Conservation (phyloP, 2,329 filamentous ascomycete species). For the Biscogniauxia marginata region DNA sequence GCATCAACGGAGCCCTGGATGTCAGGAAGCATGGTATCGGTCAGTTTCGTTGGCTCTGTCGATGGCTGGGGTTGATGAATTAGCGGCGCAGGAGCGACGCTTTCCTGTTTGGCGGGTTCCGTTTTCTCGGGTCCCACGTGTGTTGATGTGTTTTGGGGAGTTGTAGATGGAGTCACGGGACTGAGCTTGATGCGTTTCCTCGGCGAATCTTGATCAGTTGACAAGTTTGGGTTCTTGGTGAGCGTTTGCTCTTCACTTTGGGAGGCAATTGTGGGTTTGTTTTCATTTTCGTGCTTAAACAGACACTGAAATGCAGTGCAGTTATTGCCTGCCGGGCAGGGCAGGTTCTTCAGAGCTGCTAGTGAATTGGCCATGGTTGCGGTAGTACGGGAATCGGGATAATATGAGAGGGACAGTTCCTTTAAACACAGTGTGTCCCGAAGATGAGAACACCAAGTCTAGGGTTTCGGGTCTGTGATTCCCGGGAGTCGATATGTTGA, state of each 20-base stretch:
- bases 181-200: slow-evolving; percentile 29
- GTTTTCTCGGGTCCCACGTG: background rate
- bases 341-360: slow-evolving; percentile 45
- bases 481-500: background rate
- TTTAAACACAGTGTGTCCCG: background rate
- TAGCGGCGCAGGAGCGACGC: background rate
- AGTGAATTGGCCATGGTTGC: slow-evolving; percentile 28
- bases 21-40: background rate
- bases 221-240: slow-evolving; percentile 2
- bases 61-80: slow-evolving; percentile 1
- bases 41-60: background rate
- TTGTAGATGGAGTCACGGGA: slow-evolving; percentile 7
- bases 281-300: slow-evolving; percentile 44
- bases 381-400: slow-evolving; percentile 2
- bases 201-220: slow-evolving; percentile 17
- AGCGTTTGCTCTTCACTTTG: slow-evolving; percentile 3
- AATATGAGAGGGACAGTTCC: background rate
- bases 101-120: slow-evolving; percentile 1
- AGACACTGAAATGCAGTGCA: slow-evolving; percentile 52
- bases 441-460: background rate
- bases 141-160: background rate
- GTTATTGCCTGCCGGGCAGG: slow-evolving; percentile 47
- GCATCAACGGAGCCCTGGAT: background rate
- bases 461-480: background rate
- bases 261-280: slow-evolving; percentile 14